Evolutionary conservation across 169 alveolate genomes (phyloP), one percentile per base, ranked within the genome.

Genomic region (Theileria luwenshuni): DNA sequence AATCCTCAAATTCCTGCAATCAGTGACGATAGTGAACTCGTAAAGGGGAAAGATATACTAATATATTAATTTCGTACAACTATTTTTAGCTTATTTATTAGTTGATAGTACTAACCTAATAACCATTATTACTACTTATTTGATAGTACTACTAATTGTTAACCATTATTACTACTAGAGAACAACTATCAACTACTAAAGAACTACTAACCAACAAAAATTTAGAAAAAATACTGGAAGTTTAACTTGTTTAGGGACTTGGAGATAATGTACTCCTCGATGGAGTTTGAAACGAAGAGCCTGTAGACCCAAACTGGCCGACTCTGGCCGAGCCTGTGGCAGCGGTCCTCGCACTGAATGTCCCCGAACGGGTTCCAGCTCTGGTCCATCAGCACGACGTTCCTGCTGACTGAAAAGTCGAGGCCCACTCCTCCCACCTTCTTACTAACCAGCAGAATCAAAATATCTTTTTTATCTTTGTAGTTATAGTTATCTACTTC

Each of bases 341-440:
- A 96, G 33, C 98, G 62, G 76, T 95, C 98, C 75, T 95, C 98
- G 17, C 98, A 98, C 84, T 95, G 98, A 19, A 94, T 79, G 84
- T 94, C 98, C 65, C 93, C 94, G 69, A 94, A 96, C 27, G 98
- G 98, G 47, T 95, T 95, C 93, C 96, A 95, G 79, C 94, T 97
- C 90, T 92, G 96, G 51, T 94, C 97, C 95, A 94, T 94, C 65
- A 98, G 94, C 7, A 98, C 93, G 15, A 98, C 99, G 8, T 98
- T 94, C 69, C 96, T 98, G n/a, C 99, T 99, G 2, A 97, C 94
- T 65, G 98, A 92, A 23, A 98, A 92, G 88, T 98, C 97, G 23
- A 98, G 92, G 12, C 99, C 99, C n/a, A 93, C 94, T 0, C 99
- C 99, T 0, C 99, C 99, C 0, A 99, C 99, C 70, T 98, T 94